Conservation (phyloP, 2,329 filamentous ascomycete species). For the Paramyrothecium roridum region DNA sequence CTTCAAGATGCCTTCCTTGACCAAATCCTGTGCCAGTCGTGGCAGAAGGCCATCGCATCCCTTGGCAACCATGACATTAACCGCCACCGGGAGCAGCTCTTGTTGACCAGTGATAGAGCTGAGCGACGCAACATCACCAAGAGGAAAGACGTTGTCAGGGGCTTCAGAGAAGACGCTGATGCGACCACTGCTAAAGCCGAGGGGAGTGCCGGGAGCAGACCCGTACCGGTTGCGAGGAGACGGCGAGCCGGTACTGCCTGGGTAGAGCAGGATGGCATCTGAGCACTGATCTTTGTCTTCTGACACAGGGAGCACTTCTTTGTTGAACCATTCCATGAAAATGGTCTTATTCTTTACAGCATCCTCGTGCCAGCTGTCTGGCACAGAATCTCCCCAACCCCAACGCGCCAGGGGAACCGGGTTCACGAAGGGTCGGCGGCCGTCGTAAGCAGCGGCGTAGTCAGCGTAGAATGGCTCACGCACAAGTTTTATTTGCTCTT, state of each 20-base stretch:
- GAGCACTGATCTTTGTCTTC: constrained; percentile 1
- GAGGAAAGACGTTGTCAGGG: constrained; percentile 38
- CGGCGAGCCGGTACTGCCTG: neutral
- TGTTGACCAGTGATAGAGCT: constrained; percentile 40
- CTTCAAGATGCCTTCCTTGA: constrained; percentile 43
- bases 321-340: constrained; percentile 43
- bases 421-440: constrained; percentile 32
- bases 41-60: constrained; percentile 60
- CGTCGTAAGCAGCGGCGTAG: constrained; percentile 31
- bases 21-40: constrained; percentile 48
- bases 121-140: constrained; percentile 32
- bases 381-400: constrained; percentile 27
- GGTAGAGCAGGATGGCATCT: constrained; percentile 1
- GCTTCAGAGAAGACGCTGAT: constrained; percentile 31
- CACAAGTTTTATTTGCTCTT: constrained; percentile 31
- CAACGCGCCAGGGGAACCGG: constrained; percentile 30
- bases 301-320: neutral
- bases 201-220: constrained; percentile 37
- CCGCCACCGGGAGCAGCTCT: constrained; percentile 53
- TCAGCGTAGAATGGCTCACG: constrained; percentile 35
- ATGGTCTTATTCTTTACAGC: constrained; percentile 48
- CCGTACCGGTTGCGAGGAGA: constrained; percentile 18
- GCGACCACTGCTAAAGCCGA: constrained; percentile 38
- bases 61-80: constrained; percentile 54
- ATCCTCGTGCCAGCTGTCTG: constrained; percentile 22